Evolutionary conservation across 1,284 basidiomycete species (phyloP).

Genomic region (Pulveroboletus sp.): DNA sequence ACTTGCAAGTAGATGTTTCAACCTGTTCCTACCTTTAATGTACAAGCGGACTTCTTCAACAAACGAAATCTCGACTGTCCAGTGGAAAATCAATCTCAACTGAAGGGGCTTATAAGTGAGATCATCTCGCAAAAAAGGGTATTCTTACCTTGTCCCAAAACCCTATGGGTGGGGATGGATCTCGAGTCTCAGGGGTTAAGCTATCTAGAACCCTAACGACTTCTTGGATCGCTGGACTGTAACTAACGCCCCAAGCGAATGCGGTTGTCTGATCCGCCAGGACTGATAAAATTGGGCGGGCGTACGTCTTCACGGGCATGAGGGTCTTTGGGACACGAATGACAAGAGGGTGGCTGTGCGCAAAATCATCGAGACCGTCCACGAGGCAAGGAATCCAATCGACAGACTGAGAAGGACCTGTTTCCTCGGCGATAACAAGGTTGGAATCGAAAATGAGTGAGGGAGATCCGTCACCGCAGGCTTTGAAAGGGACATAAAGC

Average conservation of each 20-base stretch:
- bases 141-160: slow-evolving; percentile 86
- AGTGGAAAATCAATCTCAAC: slow-evolving; percentile 83
- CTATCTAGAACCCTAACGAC: slow-evolving; percentile 83
- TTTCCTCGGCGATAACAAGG: slow-evolving; percentile 88
- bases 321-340: slow-evolving; percentile 86
- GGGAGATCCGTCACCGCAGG: slow-evolving; percentile 31
- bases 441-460: slow-evolving; percentile 74
- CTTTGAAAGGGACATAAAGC: slow-evolving; percentile 52
- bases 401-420: slow-evolving; percentile 68
- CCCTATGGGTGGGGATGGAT: slow-evolving; percentile 84
- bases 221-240: slow-evolving; percentile 85
- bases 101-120: slow-evolving; percentile 34
- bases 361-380: slow-evolving; percentile 48
- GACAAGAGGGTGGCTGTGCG: slow-evolving; percentile 54
- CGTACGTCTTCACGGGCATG: slow-evolving; percentile 94
- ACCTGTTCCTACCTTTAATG: slow-evolving; percentile 67
- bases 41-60: slow-evolving; percentile 73
- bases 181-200: slow-evolving; percentile 75
- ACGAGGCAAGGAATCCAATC: slow-evolving; percentile 72
- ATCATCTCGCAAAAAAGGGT: neutral
- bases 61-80: slow-evolving; percentile 75
- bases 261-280: slow-evolving; percentile 65
- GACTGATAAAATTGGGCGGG: slow-evolving; percentile 70
- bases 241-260: slow-evolving; percentile 90
- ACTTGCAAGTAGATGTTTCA: slow-evolving; percentile 1